phyloP scores from a whole-genome alignment of 2,329 filamentous ascomycete species.

The Parastagonospora avenae region DNA sequence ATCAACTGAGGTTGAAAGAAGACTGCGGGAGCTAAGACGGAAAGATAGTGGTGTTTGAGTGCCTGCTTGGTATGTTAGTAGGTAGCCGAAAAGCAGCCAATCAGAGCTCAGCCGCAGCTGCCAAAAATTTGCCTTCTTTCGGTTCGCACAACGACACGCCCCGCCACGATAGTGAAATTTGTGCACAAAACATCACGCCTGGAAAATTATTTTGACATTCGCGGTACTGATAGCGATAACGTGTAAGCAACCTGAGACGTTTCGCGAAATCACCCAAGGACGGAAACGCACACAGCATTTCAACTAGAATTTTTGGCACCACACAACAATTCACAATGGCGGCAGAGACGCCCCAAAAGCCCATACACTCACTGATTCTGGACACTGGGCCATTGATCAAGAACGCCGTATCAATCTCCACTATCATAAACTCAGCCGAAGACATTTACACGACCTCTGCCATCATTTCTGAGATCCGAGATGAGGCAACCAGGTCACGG shows the following conservation, averaged over 20 bases:
- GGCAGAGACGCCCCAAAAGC: constrained; percentile 56
- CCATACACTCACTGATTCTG: constrained; percentile 81
- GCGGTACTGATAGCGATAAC: neutral
- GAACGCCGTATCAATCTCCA: constrained; percentile 85
- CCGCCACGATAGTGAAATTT: constrained; percentile 20
- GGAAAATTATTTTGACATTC: neutral
- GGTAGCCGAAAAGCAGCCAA: neutral
- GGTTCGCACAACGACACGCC: constrained; percentile 7
- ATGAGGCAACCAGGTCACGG: constrained; percentile 77
- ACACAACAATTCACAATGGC: constrained; percentile 23
- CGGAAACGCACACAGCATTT: neutral
- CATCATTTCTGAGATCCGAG: constrained; percentile 85
- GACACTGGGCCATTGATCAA: constrained; percentile 94
- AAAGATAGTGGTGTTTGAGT: constrained; percentile 1
- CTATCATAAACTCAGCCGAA: constrained; percentile 77
- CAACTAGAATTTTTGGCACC: neutral
- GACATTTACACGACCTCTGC: constrained; percentile 71
- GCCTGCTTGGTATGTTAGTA: neutral
- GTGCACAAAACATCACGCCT: neutral
- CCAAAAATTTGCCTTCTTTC: constrained; percentile 1
- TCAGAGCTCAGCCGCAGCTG: neutral
- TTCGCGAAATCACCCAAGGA: neutral
- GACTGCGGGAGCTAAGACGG: constrained; percentile 9
- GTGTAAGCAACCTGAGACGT: neutral
- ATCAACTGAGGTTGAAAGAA: constrained; percentile 7